These are phyloP conservation scores for Dryadomyces quercus-mongolicae DNA, from an alignment of 2,329 filamentous ascomycete genomes.

Conservation along the genomic window DNA sequence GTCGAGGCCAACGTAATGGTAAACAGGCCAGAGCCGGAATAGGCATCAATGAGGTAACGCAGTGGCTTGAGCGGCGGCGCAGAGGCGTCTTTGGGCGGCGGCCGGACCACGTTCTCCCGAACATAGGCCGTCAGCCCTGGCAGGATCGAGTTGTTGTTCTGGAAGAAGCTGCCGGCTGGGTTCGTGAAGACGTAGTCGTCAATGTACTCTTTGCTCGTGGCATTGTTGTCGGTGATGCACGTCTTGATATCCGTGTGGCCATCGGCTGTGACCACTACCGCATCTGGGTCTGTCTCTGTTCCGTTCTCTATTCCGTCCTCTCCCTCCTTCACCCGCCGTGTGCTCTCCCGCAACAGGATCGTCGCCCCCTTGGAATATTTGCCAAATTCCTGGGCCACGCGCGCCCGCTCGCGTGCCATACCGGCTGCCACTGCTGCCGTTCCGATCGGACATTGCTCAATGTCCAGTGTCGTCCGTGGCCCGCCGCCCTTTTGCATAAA, in stretches of 20 bases:
- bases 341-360: slow-evolving; percentile 78
- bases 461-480: slow-evolving; percentile 70
- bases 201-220: slow-evolving; percentile 76
- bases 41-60: slow-evolving; percentile 90
- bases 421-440: slow-evolving; percentile 75
- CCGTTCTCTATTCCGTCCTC: not conserved
- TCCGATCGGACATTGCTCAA: slow-evolving; percentile 93
- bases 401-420: slow-evolving; percentile 64
- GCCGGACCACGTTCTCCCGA: slow-evolving; percentile 60
- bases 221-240: slow-evolving; percentile 79
- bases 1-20: slow-evolving; percentile 81
- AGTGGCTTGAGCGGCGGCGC: slow-evolving; percentile 27
- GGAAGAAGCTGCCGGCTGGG: slow-evolving; percentile 90
- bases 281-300: slow-evolving; percentile 8
- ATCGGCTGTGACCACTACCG: slow-evolving; percentile 41
- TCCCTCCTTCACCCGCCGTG: slow-evolving; percentile 35
- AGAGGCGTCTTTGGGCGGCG: slow-evolving; percentile 16
- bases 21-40: slow-evolving; percentile 95
- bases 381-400: slow-evolving; percentile 56
- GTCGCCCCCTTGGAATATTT: slow-evolving; percentile 77
- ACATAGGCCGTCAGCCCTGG: slow-evolving; percentile 78
- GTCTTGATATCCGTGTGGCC: slow-evolving; percentile 66
- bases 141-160: slow-evolving; percentile 99
- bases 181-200: slow-evolving; percentile 78
- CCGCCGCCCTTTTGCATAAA: slow-evolving; percentile 68